Evolutionary conservation across 176 grass and related monocot species (phyloP).

Genomic region (Rhynchospora tenuis): DNA sequence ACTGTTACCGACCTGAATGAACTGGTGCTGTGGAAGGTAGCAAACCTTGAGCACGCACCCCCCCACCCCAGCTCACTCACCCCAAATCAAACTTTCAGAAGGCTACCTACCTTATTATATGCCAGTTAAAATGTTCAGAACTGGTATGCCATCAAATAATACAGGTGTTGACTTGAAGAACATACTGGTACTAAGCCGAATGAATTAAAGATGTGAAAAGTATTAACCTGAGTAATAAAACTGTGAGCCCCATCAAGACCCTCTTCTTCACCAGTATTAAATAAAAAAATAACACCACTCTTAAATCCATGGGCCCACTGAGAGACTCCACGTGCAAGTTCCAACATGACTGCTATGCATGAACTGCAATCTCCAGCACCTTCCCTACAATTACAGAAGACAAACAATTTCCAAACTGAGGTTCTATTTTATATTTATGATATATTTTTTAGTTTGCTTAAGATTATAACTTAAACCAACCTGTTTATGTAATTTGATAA

Average conservation of each 20-base stretch:
- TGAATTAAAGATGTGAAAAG: background rate
- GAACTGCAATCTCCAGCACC: conserved; percentile 98
- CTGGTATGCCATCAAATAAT: background rate
- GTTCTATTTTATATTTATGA: background rate
- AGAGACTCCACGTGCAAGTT: conserved; percentile 79
- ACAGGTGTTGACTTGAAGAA: background rate
- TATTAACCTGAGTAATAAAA: conserved; percentile 93
- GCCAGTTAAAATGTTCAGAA: background rate
- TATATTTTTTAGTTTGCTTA: background rate
- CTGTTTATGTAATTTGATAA: background rate
- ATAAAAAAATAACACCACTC: conserved; percentile 78
- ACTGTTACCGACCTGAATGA: background rate
- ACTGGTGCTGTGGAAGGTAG: background rate
- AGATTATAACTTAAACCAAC: background rate
- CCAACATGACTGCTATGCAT: conserved; percentile 93
- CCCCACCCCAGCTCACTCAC: background rate
- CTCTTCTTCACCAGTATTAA: conserved; percentile 99
- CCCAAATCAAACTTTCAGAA: background rate
- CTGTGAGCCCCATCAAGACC: conserved; percentile 94
- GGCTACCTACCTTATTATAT: no score
- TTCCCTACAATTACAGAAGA: conserved; percentile 47
- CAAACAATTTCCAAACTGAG: background rate
- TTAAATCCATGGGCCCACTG: conserved; percentile 95
- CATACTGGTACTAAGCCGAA: background rate
- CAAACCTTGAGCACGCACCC: conserved; percentile 55